Evolutionary conservation across 306 rosid genomes (phyloP), one percentile per base, ranked within the genome.

Genomic region (Dryas alaskensis): DNA sequence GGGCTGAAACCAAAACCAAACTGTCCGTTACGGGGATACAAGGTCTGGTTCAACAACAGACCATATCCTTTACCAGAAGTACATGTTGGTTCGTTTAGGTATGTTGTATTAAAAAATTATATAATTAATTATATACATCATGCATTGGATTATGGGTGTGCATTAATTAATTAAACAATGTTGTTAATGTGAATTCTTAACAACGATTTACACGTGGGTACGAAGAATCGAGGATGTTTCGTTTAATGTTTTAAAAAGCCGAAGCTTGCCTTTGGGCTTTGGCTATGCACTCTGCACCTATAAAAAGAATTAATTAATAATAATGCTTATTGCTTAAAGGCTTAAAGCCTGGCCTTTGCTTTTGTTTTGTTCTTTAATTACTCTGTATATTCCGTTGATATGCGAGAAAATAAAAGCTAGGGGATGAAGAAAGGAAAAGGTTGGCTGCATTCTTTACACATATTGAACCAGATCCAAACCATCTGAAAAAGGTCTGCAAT

Each of bases 171-270:
- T 22, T 22, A 22, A 22, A 22, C 22, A 22, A 22, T 22, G 22
- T 22, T 22, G 22, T 22, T 22, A 22, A 22, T 22, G 22, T 22
- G 22, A 22, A 22, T 22, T 22, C 22, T 22, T 46, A 78, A 63
- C 43, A 77, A 62, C 81, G 76, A 70, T 70, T 77, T 52, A 72
- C 81, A 77, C 81, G 81, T 70, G 76, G 65, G 13, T 44, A 47
- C 17, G 72, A 77, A 53, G 42, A 63, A 25, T 40, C 71, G 10
- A 44, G 76, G 81, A 70, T 55, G 72, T 70, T 77, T 77, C 81
- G 50, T 70, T 40, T 9, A 39, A n/a, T 59, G 31, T 47, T 64
- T 43, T 19, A 17, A 17, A 49, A 49, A 22, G 22, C 22, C 22
- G 22, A 22, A 22, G 22, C 22, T 52, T 44, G 13, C 49, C 53